Percentiles rank a stretch among this genome's conserved stretches.
Conservation (phyloP, 768 basidiomycete genomes). For the Hemileccinum impolitum region DNA sequence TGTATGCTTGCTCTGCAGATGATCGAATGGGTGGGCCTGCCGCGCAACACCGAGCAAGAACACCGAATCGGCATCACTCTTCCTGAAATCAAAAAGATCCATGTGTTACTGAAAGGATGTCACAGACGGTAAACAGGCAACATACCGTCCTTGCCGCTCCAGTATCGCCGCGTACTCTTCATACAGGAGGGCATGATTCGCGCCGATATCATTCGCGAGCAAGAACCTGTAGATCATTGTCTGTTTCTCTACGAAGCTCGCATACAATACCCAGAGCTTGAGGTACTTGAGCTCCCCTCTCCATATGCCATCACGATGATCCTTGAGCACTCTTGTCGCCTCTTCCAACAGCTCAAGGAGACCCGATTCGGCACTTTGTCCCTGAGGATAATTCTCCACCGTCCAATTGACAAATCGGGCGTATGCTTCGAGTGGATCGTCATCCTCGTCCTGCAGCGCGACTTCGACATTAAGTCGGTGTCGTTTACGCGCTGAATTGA, state of each 20-base stretch:
- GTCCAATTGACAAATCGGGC: conserved; percentile 88
- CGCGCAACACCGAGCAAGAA: conserved; percentile 88
- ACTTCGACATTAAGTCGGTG: conserved; percentile 71
- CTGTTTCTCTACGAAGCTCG: conserved; percentile 87
- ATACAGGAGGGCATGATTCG: conserved; percentile 75
- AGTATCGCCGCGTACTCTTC: conserved; percentile 88
- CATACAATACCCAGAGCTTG: conserved; percentile 92
- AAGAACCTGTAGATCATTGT: conserved; percentile 87
- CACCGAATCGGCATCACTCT: conserved; percentile 83
- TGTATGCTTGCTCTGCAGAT: conserved; percentile 68
- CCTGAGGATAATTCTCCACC: conserved; percentile 91
- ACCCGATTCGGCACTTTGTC: conserved; percentile 83
- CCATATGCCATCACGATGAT: conserved; percentile 71
- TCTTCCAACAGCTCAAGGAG: conserved; percentile 92
- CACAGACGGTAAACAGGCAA: conserved; percentile 29
- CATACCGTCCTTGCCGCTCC: conserved; percentile 79
- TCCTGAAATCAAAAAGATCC: conserved; percentile 43
- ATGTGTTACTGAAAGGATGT: conserved; percentile 16
- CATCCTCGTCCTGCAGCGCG: conserved; percentile 70
- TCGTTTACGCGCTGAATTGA: conserved; percentile 60
- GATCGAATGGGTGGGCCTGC: conserved; percentile 75
- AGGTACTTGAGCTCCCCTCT: conserved; percentile 80
- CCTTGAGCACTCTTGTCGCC: conserved; percentile 81
- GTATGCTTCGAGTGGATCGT: conserved; percentile 83
- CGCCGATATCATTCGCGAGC: conserved; percentile 88